These are phyloP conservation scores for Neurospora tetraspora DNA, from an alignment of 495 filamentous ascomycete species.

Conservation along the genomic window DNA sequence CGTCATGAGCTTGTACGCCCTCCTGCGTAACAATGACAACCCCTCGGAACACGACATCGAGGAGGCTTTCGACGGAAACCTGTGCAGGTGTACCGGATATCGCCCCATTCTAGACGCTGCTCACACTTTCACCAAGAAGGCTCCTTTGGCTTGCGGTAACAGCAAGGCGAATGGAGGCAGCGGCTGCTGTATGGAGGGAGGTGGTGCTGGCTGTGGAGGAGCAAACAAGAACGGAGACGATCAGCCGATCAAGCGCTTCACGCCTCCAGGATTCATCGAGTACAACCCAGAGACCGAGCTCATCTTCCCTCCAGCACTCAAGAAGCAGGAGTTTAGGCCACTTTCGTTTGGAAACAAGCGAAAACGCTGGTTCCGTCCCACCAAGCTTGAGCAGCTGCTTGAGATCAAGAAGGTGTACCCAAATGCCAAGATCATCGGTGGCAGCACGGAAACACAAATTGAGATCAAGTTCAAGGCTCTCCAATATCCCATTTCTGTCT, in stretches of 20 bases:
- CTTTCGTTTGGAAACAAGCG: constrained; percentile 88
- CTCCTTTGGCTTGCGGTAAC: constrained; percentile 42
- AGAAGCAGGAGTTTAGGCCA: constrained; percentile 70
- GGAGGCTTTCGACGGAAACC: constrained; percentile 88
- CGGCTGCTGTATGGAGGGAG: constrained; percentile 60
- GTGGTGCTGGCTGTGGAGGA: constrained; percentile 49
- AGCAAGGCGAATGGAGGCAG: constrained; percentile 49
- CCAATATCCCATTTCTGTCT: constrained; percentile 83
- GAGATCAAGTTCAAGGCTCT: constrained; percentile 97
- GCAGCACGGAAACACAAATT: constrained; percentile 94
- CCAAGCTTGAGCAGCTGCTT: constrained; percentile 75
- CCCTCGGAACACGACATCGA: constrained; percentile 69
- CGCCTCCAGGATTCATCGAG: constrained; percentile 79
- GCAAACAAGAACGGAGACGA: constrained; percentile 33
- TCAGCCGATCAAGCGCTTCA: constrained; percentile 57
- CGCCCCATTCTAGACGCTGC: constrained; percentile 90
- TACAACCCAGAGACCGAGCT: constrained; percentile 89
- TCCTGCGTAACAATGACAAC: constrained; percentile 61
- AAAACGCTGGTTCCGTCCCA: constrained; percentile 88
- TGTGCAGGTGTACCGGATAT: constrained; percentile 95
- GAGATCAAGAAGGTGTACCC: constrained; percentile 84
- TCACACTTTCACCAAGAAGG: constrained; percentile 49
- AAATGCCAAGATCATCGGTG: constrained; percentile 86
- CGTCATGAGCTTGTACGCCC: constrained; percentile 87
- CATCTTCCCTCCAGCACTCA: constrained; percentile 81